Evolutionary conservation across 805 yeast species (phyloP).

Genomic region (Hanseniaspora clermontiae): DNA sequence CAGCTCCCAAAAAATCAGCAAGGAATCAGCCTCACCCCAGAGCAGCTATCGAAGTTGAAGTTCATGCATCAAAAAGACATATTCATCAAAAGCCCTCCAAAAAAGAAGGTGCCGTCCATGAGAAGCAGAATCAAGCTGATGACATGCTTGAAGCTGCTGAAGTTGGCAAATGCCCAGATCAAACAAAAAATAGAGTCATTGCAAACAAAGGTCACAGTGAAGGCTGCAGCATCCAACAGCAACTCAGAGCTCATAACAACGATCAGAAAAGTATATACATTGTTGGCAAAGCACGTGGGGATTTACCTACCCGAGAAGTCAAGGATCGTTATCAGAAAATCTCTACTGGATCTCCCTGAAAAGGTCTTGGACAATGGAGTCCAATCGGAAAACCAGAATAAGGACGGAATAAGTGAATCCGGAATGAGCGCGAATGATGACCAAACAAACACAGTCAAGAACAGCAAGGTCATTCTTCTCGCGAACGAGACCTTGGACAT

Average conservation of each 20-base stretch:
- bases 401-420: background rate
- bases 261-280: conserved; percentile 72
- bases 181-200: conserved; percentile 52
- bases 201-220: conserved; percentile 28
- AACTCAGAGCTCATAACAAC: conserved; percentile 70
- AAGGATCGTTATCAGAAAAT: conserved; percentile 66
- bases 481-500: conserved; percentile 85
- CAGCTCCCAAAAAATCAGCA: background rate
- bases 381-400: background rate
- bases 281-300: conserved; percentile 76
- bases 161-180: conserved; percentile 67
- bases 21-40: background rate
- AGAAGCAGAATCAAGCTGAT: conserved; percentile 42
- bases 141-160: conserved; percentile 66
- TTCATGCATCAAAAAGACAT: conserved; percentile 7
- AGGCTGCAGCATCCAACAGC: conserved; percentile 18
- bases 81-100: conserved; percentile 17
- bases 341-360: conserved; percentile 60
- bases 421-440: background rate
- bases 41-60: background rate
- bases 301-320: conserved; percentile 65
- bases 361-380: conserved; percentile 31
- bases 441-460: conserved; percentile 29
- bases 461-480: conserved; percentile 62
- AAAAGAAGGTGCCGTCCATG: conserved; percentile 51